phyloP scores from a whole-genome alignment of 2,329 filamentous ascomycete species.

The Fusarium camptoceras region DNA sequence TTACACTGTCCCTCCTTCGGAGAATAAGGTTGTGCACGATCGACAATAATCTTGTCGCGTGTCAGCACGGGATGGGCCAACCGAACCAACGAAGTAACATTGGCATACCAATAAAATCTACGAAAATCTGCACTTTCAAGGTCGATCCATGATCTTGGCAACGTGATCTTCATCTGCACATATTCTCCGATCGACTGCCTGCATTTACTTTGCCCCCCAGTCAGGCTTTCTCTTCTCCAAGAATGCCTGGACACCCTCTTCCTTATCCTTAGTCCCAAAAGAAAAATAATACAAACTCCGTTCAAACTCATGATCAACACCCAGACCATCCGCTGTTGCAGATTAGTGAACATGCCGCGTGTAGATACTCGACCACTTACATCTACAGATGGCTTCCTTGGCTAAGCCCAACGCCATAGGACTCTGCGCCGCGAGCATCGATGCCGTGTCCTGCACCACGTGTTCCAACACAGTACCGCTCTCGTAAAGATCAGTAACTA shows the following conservation, averaged over 20 bases:
- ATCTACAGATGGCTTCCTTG: conserved; percentile 47
- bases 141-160: background rate
- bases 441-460: conserved; percentile 40
- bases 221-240: conserved; percentile 45
- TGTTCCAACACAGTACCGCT: conserved; percentile 45
- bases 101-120: background rate
- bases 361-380: conserved; percentile 28
- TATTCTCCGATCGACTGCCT: too few species aligned
- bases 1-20: background rate
- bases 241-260: conserved; percentile 49
- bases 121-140: background rate
- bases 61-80: background rate
- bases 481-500: conserved; percentile 46
- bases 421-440: conserved; percentile 43
- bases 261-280: conserved; percentile 50
- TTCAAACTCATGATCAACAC: conserved; percentile 50
- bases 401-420: conserved; percentile 45
- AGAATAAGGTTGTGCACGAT: background rate
- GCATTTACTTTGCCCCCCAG: conserved; percentile 27
- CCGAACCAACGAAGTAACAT: background rate
- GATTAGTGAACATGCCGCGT: background rate
- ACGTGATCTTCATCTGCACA: conserved; percentile 2
- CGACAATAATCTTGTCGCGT: conserved; percentile 1
- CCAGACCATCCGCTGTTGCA: conserved; percentile 42
- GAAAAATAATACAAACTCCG: conserved; percentile 53